Evolutionary conservation across 805 yeast species (phyloP).

Genomic region (Metschnikowia aberdeeniae): DNA sequence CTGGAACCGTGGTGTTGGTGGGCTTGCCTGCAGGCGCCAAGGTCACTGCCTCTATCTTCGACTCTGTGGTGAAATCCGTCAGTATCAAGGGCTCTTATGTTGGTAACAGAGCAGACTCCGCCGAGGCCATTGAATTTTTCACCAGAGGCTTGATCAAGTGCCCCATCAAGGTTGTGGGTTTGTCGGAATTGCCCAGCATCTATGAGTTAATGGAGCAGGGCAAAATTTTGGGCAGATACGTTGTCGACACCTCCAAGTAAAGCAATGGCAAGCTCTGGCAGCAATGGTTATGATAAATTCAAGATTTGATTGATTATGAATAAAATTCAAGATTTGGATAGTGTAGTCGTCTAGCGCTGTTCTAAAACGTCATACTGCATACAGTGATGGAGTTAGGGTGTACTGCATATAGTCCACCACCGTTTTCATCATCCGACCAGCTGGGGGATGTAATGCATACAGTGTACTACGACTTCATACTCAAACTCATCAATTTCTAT

Average conservation of each 20-base stretch:
- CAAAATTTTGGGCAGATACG: slow-evolving; percentile 83
- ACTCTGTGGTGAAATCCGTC: slow-evolving; percentile 68
- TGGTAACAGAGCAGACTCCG: slow-evolving; percentile 84
- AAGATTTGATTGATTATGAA: too few relatives aligned
- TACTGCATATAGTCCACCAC: too few relatives aligned
- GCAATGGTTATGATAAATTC: too few relatives aligned
- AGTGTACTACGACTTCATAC: too few relatives aligned
- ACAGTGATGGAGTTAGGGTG: too few relatives aligned
- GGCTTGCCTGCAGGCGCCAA: slow-evolving; percentile 81
- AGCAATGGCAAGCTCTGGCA: slow-evolving; percentile 2
- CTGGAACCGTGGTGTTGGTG: slow-evolving; percentile 41
- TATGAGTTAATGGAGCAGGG: slow-evolving; percentile 79
- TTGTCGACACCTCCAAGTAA: slow-evolving; percentile 60
- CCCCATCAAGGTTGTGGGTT: slow-evolving; percentile 72
- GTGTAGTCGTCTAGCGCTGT: too few relatives aligned
- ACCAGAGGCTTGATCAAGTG: slow-evolving; percentile 66
- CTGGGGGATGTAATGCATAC: too few relatives aligned
- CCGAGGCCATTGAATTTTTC: slow-evolving; percentile 76
- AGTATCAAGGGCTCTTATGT: slow-evolving; percentile 79
- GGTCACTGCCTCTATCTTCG: slow-evolving; percentile 65
- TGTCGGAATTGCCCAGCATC: slow-evolving; percentile 64
- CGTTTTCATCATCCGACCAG: too few relatives aligned
- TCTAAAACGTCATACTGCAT: too few relatives aligned
- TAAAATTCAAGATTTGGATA: too few relatives aligned
- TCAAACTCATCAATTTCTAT: too few relatives aligned